These are phyloP conservation scores for Allium sativum DNA, from an alignment of 106 monocot species.

Conservation along the genomic window DNA sequence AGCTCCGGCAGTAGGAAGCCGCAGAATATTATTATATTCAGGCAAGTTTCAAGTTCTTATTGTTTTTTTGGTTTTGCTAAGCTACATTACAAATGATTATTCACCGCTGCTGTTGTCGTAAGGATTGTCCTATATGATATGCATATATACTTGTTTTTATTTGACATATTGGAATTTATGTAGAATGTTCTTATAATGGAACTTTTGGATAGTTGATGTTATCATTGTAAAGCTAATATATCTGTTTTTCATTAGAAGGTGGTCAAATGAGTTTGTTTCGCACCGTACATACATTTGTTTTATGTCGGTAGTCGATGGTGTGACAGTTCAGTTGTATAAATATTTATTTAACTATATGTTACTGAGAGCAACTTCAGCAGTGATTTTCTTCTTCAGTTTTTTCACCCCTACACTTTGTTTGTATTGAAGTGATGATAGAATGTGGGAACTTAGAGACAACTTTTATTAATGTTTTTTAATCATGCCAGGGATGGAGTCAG, in stretches of 20 bases:
- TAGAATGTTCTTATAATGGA: not conserved
- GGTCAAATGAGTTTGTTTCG: no score
- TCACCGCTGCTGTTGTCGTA: no score
- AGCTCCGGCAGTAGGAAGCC: slow-evolving; percentile 72
- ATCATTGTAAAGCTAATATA: not conserved
- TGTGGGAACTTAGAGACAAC: not conserved
- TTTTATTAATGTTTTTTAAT: not conserved
- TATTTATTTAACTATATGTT: not conserved
- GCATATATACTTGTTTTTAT: not conserved
- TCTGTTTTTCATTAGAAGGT: no score
- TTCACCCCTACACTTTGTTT: not conserved
- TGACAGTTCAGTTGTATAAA: not conserved
- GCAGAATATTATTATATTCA: slow-evolving; percentile 69
- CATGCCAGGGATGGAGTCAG: slow-evolving; percentile 53
- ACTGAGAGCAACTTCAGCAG: not conserved
- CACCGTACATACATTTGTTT: no score
- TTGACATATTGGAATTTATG: not conserved
- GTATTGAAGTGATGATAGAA: no score
- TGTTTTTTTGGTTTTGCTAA: no score
- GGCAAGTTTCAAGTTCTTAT: slow-evolving; percentile 22
- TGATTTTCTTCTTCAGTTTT: not conserved
- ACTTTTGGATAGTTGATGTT: not conserved
- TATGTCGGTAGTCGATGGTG: no score
- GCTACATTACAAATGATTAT: not conserved
- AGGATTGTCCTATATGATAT: not conserved